Evolutionary conservation across 768 basidiomycete species (phyloP), one percentile per base, ranked within the genome.

Genomic region (Mycena alexandri): DNA sequence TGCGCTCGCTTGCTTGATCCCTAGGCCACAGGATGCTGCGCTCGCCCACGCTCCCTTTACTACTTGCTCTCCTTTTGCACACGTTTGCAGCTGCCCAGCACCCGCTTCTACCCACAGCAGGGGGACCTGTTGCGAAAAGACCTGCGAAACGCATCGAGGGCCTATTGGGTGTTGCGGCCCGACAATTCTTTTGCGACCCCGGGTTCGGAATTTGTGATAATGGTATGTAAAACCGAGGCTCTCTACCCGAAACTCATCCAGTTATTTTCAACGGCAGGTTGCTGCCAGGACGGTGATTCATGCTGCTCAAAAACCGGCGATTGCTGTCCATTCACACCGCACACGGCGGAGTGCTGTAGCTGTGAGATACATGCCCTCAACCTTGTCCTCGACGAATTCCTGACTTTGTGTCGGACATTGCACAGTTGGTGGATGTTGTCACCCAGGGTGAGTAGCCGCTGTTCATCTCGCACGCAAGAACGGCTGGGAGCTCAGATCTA

Each of bases 121-220:
- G 42, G 55, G 42, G 42, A 38, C 42, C 17, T 33, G 34, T 19
- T 54, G 21, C 46, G 46, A 47, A 47, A 22, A 57, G 7, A 12
- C 55, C 55, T 44, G 38, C 41, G 55, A 57, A 57, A 57, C 41
- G 55, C 24, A 57, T 57, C 55, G 55, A 57, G 24, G 55, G 55
- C 42, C 55, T 57, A 16, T 10, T 57, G 41, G 55, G 55, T 44
- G 13, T 57, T 57, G 19, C 53, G 3, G 13, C 53, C 13, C 55
- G 55, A 19, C 55, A 57, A 29, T 22, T 42, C 9, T 19, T 19
- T 19, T 57, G 55, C 55, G 22, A 24, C 21, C 21, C 22, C 38
- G 55, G 55, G 7, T 57, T 16, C 34, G 55, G 42, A 42, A 17
- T 57, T 8, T 57, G 55, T 19, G 41, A 29, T 44, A 29, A 44